Evolutionary conservation across 495 filamentous ascomycete species (phyloP), one percentile per base, ranked within the genome.

Genomic region (Margaritispora aquatica): DNA sequence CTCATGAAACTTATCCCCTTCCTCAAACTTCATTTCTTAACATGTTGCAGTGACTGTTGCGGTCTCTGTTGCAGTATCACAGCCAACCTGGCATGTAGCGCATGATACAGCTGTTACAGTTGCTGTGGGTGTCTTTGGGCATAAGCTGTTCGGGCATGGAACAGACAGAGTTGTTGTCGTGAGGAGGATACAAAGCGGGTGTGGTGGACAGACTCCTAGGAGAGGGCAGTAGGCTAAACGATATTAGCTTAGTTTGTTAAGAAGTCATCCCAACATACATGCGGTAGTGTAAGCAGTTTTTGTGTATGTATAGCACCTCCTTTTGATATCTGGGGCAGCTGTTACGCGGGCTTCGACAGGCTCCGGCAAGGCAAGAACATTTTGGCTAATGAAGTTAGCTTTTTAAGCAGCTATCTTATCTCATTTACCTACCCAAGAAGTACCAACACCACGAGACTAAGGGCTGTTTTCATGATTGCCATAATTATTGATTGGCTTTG

Each of bases 111-210:
- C 34, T 23, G 61, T 63, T 0, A 56, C 56, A 55, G 44, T 69
- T 64, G 44, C 53, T 55, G 51, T 57, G 62, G 52, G 54, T 63
- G 57, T 34, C 63, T 58, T 31, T 46, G 70, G 53, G 60, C 63
- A 60, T 5, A 23, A 50, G 80, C 74, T 17, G 85, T 87, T 20
- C 75, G 80, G n/a, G 85, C 86, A 20, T 87, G 75, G 1, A 23
- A 63, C 51, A n/a, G 27, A 36, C 1, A 57, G 7, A 4, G 44
- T 57, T 10, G n/a, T 31, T 23, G 23, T 27, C 10, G 24, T 22
- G 1, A 54, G 21, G 27, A 51, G 9, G 31, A 53, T 31, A 26
- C 61, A 59, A 15, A 52, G 26, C 29, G 55, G 59, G 17, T 34
- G 47, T 11, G 60, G 49, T 53, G 17, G 13, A 23, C 61, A 63